These are phyloP conservation scores for Russula olivacea DNA, from an alignment of 768 basidiomycete genomes.

Conservation along the genomic window DNA sequence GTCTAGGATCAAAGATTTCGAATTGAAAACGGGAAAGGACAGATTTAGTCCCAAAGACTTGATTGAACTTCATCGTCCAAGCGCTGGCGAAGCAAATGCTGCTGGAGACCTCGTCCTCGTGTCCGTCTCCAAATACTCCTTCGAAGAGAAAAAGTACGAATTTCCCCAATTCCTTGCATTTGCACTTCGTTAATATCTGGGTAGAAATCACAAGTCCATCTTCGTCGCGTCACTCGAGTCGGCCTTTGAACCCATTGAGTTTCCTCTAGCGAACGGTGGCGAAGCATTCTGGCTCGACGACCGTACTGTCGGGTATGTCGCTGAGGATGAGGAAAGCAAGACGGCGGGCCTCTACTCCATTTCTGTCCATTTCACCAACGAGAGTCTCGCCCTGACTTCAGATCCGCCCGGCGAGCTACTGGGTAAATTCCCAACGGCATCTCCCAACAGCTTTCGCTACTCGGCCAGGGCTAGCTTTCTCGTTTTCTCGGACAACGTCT, in stretches of 20 bases:
- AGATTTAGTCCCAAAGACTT: slow-evolving; percentile 69
- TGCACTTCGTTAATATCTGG: not conserved
- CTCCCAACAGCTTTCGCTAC: slow-evolving; percentile 67
- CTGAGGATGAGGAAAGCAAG: slow-evolving; percentile 46
- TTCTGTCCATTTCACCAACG: slow-evolving; percentile 43
- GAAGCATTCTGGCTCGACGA: slow-evolving; percentile 75
- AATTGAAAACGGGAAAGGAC: slow-evolving; percentile 51
- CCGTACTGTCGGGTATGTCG: slow-evolving; percentile 64
- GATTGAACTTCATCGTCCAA: slow-evolving; percentile 62
- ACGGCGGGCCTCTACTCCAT: slow-evolving; percentile 55
- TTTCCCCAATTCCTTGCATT: not conserved
- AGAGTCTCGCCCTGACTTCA: slow-evolving; percentile 32
- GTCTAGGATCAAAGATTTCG: slow-evolving; percentile 37
- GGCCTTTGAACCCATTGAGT: slow-evolving; percentile 43
- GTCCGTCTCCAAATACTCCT: slow-evolving; percentile 60
- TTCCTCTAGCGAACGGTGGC: slow-evolving; percentile 62
- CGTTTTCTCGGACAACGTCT: slow-evolving; percentile 82
- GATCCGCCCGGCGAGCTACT: slow-evolving; percentile 42
- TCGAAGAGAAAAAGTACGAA: slow-evolving; percentile 62
- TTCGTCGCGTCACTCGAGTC: slow-evolving; percentile 55
- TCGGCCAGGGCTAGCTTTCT: slow-evolving; percentile 50
- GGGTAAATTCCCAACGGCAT: slow-evolving; percentile 62
- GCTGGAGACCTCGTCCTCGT: slow-evolving; percentile 65
- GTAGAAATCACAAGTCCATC: slow-evolving; percentile 66
- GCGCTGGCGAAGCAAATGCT: slow-evolving; percentile 57